Evolutionary conservation across 2,329 filamentous ascomycete genomes (phyloP), one percentile per base, ranked within the genome.

Genomic region (Camptophora hylomeconis): DNA sequence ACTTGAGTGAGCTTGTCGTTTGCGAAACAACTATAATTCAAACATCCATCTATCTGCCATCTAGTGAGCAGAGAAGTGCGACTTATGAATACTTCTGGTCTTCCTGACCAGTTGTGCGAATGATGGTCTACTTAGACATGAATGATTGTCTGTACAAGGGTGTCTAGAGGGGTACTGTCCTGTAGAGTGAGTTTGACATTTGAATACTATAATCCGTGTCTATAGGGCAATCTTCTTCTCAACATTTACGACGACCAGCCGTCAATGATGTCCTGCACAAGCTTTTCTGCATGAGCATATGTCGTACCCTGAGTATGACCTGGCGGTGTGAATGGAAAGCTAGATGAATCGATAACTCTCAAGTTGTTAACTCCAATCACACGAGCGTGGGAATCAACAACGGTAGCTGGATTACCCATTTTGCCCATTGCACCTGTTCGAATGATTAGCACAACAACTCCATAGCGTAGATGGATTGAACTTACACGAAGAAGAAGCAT

Each of bases 171-270:
- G n/a, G n/a, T n/a, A n/a, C n/a, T n/a, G n/a, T n/a, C n/a, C n/a
- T 62, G 72, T 77, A 2, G 72, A 77, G 48, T 69, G 71, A 9
- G 67, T 76, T 31, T 72, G 71, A 26, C 63, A 75, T 28, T 49
- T 76, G 51, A 65, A 59, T n/a, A n/a, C n/a, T n/a, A n/a, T n/a
- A n/a, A n/a, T n/a, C 40, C 51, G 52, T 21, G 50, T 49, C 25
- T 32, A 39, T 14, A 44, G 24, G 32, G 4, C 20, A 7, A 20
- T 7, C 11, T 13, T 13, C 20, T 17, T 12, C n/a, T n/a, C n/a
- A n/a, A n/a, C n/a, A n/a, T 14, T 21, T 17, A 7, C n/a, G 11
- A 7, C 12, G 32, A 34, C 19, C 31, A 24, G 5, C 38, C 40
- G 3, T 17, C 16, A 10, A 19, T 20, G 7, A 42, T 32, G 23